Evolutionary conservation across 106 monocot species (phyloP).

Genomic region (Dioscorea dumetorum): DNA sequence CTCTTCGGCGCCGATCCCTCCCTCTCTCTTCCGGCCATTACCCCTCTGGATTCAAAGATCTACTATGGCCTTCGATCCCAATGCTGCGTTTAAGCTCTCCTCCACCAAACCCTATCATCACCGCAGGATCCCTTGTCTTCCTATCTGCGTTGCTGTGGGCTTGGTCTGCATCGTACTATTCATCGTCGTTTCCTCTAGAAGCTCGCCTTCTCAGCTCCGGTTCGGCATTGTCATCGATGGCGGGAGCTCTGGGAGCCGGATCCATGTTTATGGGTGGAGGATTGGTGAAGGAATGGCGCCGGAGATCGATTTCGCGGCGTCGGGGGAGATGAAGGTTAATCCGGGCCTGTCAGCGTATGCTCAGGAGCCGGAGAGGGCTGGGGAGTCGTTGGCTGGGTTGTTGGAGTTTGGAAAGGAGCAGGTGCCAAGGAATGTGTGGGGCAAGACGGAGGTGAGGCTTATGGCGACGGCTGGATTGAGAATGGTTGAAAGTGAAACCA

Average conservation of each 20-base stretch:
- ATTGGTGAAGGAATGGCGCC: conserved; percentile 5
- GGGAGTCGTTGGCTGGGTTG: conserved; percentile 52
- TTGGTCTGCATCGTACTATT: conserved; percentile 21
- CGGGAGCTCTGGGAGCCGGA: conserved; percentile 86
- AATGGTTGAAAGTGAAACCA: conserved; percentile 35
- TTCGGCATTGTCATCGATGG: conserved; percentile 76
- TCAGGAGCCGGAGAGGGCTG: conserved; percentile 43
- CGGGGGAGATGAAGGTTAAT: conserved; percentile 53
- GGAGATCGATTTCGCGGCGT: conserved; percentile 35
- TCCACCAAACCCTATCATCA: not conserved
- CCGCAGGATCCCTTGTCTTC: conserved; percentile 8
- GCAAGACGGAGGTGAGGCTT: conserved; percentile 54
- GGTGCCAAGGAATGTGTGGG: conserved; percentile 32
- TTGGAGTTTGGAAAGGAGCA: conserved; percentile 61
- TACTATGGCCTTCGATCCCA: not conserved
- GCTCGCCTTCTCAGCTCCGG: not conserved
- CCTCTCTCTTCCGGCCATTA: not conserved
- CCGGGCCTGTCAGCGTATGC: conserved; percentile 80
- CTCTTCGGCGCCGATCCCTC: not conserved
- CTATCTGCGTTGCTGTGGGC: conserved; percentile 9
- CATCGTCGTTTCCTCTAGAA: not conserved
- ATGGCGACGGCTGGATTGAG: conserved; percentile 97
- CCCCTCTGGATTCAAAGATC: not conserved
- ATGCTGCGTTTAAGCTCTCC: not conserved
- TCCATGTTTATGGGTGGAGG: conserved; percentile 53